Evolutionary conservation across 1,139 yeast species (phyloP).

Genomic region (Candida tropicalis): DNA sequence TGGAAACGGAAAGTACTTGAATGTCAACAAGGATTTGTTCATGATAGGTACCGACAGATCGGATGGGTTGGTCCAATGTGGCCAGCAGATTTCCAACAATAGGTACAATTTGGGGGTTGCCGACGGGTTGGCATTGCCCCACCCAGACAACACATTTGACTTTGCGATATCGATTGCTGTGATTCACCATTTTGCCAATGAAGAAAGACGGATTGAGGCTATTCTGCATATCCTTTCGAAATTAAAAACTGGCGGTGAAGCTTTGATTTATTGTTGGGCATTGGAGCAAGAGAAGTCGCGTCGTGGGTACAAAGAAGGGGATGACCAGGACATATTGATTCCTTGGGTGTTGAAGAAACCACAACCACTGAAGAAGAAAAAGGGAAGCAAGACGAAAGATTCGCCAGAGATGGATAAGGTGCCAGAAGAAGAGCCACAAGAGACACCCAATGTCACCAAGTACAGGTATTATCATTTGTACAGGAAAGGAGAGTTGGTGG

Average conservation of each 20-base stretch:
- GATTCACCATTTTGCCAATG: slow-evolving; percentile 91
- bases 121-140: slow-evolving; percentile 78
- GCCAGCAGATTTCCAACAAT: slow-evolving; percentile 46
- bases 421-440: slow-evolving; percentile 12
- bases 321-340: slow-evolving; percentile 89
- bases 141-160: slow-evolving; percentile 61
- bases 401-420: slow-evolving; percentile 3
- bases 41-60: slow-evolving; percentile 87
- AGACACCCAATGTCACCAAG: slow-evolving; percentile 48
- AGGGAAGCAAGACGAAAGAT: slow-evolving; percentile 8
- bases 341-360: slow-evolving; percentile 84
- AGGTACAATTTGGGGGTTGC: slow-evolving; percentile 56
- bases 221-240: slow-evolving; percentile 66
- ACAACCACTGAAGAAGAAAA: slow-evolving; percentile 28
- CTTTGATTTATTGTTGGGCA: slow-evolving; percentile 94
- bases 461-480: slow-evolving; percentile 90
- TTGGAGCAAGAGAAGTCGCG: slow-evolving; percentile 85
- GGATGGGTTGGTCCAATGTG: slow-evolving; percentile 74
- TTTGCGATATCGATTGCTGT: slow-evolving; percentile 97
- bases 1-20: slow-evolving; percentile 92
- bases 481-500: slow-evolving; percentile 75
- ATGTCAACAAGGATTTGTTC: slow-evolving; percentile 64
- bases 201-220: slow-evolving; percentile 75
- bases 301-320: slow-evolving; percentile 86
- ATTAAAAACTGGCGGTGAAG: slow-evolving; percentile 61